Evolutionary conservation across 2,329 filamentous ascomycete species (phyloP), one percentile per base, ranked within the genome.

Genomic region (Cladophialophora psammophila): DNA sequence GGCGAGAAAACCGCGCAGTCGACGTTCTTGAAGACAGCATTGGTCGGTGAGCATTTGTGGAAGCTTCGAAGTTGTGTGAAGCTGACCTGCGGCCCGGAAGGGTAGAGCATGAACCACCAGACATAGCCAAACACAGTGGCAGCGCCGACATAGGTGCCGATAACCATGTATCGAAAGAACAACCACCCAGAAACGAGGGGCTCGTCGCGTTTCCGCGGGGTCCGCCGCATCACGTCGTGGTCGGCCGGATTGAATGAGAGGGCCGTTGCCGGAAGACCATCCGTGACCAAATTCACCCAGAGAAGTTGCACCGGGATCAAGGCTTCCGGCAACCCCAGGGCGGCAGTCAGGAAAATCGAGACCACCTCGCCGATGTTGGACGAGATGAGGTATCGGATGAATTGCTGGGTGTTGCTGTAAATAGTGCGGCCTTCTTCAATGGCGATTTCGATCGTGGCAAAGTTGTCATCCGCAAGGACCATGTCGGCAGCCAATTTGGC

Each of bases 71-170:
- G 84, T 78, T 99, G 92, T 79, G 87, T 91, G 83, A 98, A 97
- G 70, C 85, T 89, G 80, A 99, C 96, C 79, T 96, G 92, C 31
- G 95, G 95, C 0, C 95, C 95, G 72, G 90, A 88, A 8, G 89
- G 82, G 82, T 98, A 94, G 84, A 91, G 97, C 91, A 99, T 94
- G 85, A 98, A 99, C 92, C 93, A 99, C 95, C 95, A 99, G n/a
- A 93, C 94, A 77, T 99, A 99, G 54, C 96, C 95, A 76, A 91
- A 93, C 20, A 99, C 96, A 3, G 95, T 99, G 62, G 95, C 95
- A 48, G 93, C 85, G 77, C 95, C 95, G 66, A 99, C 95, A 72
- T 99, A 99, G 8, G 89, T 93, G 69, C 95, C 95, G 74, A 99
- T 95, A 58, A 98, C 90, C 84, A 99, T 89, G 81, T 99, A 99